A percentile compares a stretch with the other conserved stretches of the same genome.
Evolutionary conservation across 148 eudicot species (phyloP).

Genomic region (Oxyria digyna): DNA sequence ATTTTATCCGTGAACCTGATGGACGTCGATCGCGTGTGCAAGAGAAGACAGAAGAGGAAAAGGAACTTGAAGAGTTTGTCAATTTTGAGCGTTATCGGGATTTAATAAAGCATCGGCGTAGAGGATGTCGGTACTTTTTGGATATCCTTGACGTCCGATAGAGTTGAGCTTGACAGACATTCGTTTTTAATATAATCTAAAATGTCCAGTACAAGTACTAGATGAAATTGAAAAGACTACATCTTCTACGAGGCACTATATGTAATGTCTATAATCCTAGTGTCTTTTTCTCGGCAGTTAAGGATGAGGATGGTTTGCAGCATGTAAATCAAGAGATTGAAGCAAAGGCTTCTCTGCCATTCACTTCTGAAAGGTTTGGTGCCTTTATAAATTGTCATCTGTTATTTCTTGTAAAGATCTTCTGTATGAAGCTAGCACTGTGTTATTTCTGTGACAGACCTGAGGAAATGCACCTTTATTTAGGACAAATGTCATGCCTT

Average conservation of each 20-base stretch:
- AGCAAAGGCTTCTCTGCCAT: slow-evolving; percentile 62
- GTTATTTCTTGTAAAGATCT: neutral
- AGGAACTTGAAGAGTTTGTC: slow-evolving; percentile 97
- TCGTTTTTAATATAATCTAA: neutral
- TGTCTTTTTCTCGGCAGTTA: slow-evolving; percentile 44
- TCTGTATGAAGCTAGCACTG: neutral
- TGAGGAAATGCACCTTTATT: neutral
- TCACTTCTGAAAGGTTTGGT: slow-evolving; percentile 62
- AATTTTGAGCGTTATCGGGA: slow-evolving; percentile 99
- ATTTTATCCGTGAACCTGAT: slow-evolving; percentile 85
- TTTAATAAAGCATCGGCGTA: slow-evolving; percentile 99
- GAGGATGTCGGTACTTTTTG: slow-evolving; percentile 99
- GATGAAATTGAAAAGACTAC: slow-evolving; percentile 11
- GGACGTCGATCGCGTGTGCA: slow-evolving; percentile 49
- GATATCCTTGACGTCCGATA: slow-evolving; percentile 32
- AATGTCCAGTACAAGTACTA: neutral
- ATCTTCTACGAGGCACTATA: slow-evolving; percentile 10
- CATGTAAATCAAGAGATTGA: slow-evolving; percentile 91
- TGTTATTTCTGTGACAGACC: neutral
- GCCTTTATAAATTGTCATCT: neutral
- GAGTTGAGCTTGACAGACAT: slow-evolving; percentile 17
- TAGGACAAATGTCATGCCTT: neutral
- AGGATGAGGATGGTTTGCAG: slow-evolving; percentile 83
- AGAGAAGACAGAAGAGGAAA: slow-evolving; percentile 89
- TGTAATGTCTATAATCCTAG: slow-evolving; percentile 22